Base-by-base conservation (phyloP, 441 rosid genomes). In the Populus hybrid region DNA sequence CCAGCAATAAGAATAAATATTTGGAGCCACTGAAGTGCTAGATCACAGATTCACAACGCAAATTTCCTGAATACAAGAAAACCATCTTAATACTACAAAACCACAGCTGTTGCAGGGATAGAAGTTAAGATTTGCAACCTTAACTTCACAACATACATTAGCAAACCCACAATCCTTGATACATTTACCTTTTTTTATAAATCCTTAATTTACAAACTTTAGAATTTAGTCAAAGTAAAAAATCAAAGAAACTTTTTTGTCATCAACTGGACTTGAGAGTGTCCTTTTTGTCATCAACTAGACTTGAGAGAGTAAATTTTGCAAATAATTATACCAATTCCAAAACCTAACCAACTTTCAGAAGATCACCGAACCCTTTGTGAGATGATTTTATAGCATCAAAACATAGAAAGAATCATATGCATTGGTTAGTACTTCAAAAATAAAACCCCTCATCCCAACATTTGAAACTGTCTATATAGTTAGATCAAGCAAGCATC, bases 161-260 rank as follows among this genome's bases (percentile, higher is more conserved):
- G 8, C 7, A 40, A 42, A 9, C 63, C 63, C 64, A 76, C 70
- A 64, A 23, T 23, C 74, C 50, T 77, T 19, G 65, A 71, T 59
- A 21, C 4, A 23, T 40, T 34, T 63, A 66, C 28, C 11, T 75
- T 19, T 53, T 53, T 66, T 30, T n/a, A 30, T 19, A 67, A 14
- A 23, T 21, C 53, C 5, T 42, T 63, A 21, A 64, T 24, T 35
- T 42, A 50, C 57, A 35, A 69, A 63, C 19, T 63, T 10, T n/a
- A 42, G 9, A 9, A 32, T 46, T n/a, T 42, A 70, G 38, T 23
- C 30, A 6, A 28, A 73, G 30, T n/a, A 40, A 5, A 35, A 38
- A 74, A 26, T 69, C 57, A 7, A 30, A 24, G 14, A n/a, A 70
- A 59, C 61, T 2, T 42, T 50, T 32, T 21, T n/a, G 21, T 18